Conservation (phyloP, 495 filamentous ascomycete species). For the Podospora conica region DNA sequence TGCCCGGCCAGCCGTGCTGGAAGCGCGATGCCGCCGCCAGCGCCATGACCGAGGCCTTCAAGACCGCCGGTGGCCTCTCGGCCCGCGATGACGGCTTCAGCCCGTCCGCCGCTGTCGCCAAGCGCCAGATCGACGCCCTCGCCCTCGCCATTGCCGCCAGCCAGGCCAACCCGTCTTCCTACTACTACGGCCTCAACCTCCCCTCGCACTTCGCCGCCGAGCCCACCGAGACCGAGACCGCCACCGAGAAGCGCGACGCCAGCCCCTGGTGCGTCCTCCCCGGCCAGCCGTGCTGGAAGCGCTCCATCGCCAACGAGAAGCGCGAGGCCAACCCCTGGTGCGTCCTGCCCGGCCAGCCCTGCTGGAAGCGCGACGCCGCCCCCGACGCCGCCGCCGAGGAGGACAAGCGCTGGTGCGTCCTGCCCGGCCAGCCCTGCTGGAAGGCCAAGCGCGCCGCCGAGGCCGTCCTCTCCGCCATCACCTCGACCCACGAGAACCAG, state of each 20-base stretch:
- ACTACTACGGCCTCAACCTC: conserved; percentile 20
- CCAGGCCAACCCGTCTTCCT: conserved; percentile 22
- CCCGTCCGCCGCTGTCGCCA: conserved; percentile 18
- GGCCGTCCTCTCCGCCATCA: conserved; percentile 29
- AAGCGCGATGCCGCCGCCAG: conserved; percentile 35
- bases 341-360: conserved; percentile 27
- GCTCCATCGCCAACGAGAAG: conserved; percentile 18
- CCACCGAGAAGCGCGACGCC: conserved; percentile 21
- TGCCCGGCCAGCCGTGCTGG: conserved; percentile 31
- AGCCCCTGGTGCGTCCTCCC: conserved; percentile 20
- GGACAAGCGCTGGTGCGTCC: conserved; percentile 24
- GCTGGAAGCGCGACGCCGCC: conserved; percentile 29
- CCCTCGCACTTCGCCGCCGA: conserved; percentile 4
- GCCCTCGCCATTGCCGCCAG: conserved; percentile 24
- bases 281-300: conserved; percentile 33
- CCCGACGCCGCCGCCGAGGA: conserved; percentile 7
- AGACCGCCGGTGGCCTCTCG: conserved; percentile 8
- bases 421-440: conserved; percentile 29
- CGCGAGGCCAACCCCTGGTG: conserved; percentile 25
- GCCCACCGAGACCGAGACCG: background rate
- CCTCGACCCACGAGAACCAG: conserved; percentile 5
- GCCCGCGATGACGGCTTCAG: conserved; percentile 17
- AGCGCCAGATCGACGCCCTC: conserved; percentile 26
- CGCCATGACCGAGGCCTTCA: conserved; percentile 28
- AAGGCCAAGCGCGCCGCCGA: conserved; percentile 32